Conservation (phyloP, 495 filamentous ascomycete species). For the Penicillium canariense region DNA sequence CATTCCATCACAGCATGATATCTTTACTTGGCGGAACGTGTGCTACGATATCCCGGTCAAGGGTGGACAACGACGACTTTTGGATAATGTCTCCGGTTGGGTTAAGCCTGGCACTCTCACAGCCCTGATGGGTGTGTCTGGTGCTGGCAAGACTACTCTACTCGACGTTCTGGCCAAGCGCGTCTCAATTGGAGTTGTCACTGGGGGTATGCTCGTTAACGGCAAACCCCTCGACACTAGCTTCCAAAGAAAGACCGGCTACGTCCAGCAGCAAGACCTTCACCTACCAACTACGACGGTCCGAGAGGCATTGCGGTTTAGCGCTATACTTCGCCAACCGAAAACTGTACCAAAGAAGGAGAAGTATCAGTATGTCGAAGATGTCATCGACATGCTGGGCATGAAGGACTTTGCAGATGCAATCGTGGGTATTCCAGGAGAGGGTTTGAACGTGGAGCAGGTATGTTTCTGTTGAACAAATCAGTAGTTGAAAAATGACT, state of each 20-base stretch:
- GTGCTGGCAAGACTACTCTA: conserved; percentile 67
- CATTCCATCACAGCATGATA: conserved; percentile 52
- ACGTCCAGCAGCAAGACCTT: conserved; percentile 91
- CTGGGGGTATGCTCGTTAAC: conserved; percentile 55
- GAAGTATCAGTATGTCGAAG: conserved; percentile 50
- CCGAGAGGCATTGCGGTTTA: conserved; percentile 77
- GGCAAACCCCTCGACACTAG: conserved; percentile 60
- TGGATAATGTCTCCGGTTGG: conserved; percentile 64
- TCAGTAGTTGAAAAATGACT: not conserved
- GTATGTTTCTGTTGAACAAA: not conserved
- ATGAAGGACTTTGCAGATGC: conserved; percentile 49
- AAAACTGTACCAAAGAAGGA: conserved; percentile 43
- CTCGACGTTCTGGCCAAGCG: conserved; percentile 60
- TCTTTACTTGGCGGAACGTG: conserved; percentile 75
- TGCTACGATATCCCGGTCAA: conserved; percentile 67
- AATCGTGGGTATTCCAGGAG: conserved; percentile 44
- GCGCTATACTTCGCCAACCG: conserved; percentile 81
- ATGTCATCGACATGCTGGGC: conserved; percentile 52
- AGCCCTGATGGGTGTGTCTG: conserved; percentile 60
- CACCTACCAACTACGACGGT: conserved; percentile 82
- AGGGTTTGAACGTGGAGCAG: conserved; percentile 91
- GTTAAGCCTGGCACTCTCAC: conserved; percentile 69
- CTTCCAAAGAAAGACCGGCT: conserved; percentile 89
- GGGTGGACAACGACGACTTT: conserved; percentile 54
- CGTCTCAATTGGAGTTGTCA: conserved; percentile 51